Evolutionary conservation across 192 early-diverging fungal species (phyloP), one percentile per base, ranked within the genome.

Genomic region (Linnemannia elongata): DNA sequence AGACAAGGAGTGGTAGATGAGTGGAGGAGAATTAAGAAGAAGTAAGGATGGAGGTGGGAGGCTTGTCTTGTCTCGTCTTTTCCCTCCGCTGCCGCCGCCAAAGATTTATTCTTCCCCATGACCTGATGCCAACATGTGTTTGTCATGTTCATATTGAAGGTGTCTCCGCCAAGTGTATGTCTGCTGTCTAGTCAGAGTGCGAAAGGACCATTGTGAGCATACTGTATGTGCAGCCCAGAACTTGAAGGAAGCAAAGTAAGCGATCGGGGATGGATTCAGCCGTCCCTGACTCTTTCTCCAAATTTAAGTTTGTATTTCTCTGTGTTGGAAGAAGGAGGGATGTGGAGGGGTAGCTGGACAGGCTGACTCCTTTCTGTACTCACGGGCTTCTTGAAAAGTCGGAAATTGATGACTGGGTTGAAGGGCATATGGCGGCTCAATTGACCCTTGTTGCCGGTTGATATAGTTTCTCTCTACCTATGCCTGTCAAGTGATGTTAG

Each of bases 231-330:
- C 9, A 63, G 60, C 27, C 60, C 27, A 63, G 60, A 63, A 63
- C 60, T n/a, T 6, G 55, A 57, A 57, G 47, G 27, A 63, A 30
- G 60, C 12, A 33, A 30, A 63, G 44, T 33, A 63, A 33, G 60
- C 60, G 60, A 33, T 63, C 60, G 60, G 60, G 60, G 60, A 30
- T 30, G 60, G 60, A 63, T 63, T 63, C 60, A 63, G 7, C 60
- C 60, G 60, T n/a, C n/a, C n/a, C n/a, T 57, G 54, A 24, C 54
- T 57, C 54, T 57, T 24, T 57, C 24, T 6, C 24, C 22, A 49
- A 17, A 49, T 57, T 57, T 4, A n/a, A 8, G 54, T 57, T 57
- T 27, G n/a, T 57, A n/a, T n/a, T 57, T 27, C 24, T n/a, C 20
- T n/a, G 24, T n/a, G 20, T 1, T 57, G 54, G 24, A n/a, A 57